Base-by-base conservation (phyloP, 1,139 yeast genomes). In the Sugiyamaella paludigena region DNA sequence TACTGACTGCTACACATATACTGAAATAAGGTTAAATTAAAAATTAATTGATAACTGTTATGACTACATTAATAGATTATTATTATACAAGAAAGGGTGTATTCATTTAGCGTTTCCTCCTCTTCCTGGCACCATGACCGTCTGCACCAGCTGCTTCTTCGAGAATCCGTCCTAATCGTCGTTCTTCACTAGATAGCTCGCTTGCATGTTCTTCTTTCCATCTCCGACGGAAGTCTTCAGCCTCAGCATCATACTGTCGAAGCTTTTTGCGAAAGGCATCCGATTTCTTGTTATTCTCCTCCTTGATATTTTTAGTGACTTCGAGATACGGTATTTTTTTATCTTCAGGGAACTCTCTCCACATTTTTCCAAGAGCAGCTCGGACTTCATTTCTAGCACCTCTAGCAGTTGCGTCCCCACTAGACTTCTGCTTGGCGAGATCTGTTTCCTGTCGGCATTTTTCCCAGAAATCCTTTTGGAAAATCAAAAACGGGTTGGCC, bases 381-480 rank as follows among this genome's bases (percentile, higher is more conserved):
- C 76, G 67, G 12, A 72, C 72, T 50, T 72, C 76, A 45, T 72
- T 67, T 29, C 73, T 64, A 2, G 73, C 60, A 0, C 73, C 74
- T 40, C 60, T 59, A 27, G 67, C 66, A 19, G 58, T 64, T 1
- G 67, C 58, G 42, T 65, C 68, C 1, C 61, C 62, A 2, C 63
- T 56, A 2, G 57, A 45, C 30, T 58, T 54, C 43, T 62, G 71
- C 48, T 68, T 68, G 35, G 57, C 56, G 15, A 54, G 56, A 48
- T 72, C 75, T 3, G 74, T 66, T 42, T 66, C 66, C 36, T 58
- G 58, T 19, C 73, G 65, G 47, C 74, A 68, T 26, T 60, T 62
- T 29, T 70, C 73, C 76, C 76, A 72, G 52, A 69, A 70, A 41
- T 69, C 73, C 49, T 71, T 71, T 48, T 72, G 76, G 55, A 70